These are phyloP conservation scores for Wallacemonas sp. DNA, from an alignment of 208 protist genomes.

Conservation along the genomic window DNA sequence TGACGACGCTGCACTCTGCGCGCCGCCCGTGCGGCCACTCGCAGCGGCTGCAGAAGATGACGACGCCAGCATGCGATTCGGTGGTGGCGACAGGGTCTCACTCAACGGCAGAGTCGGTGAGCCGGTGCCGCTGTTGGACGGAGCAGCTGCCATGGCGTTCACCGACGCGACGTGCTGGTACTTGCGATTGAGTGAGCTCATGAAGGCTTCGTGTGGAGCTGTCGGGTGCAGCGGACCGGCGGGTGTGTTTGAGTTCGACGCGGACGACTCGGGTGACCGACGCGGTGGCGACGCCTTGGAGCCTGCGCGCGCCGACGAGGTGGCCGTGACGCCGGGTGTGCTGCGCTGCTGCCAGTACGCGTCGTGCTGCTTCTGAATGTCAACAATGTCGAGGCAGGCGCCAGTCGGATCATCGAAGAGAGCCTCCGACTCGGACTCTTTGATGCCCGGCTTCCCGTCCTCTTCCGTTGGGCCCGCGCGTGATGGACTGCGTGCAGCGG, in stretches of 20 bases:
- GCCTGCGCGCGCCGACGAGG: too few relatives aligned
- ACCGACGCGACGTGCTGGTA: not conserved
- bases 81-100: conserved; percentile 1
- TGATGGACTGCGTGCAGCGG: too few relatives aligned
- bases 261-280: too few relatives aligned
- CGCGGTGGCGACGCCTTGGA: not conserved
- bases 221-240: not conserved
- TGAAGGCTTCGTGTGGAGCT: not conserved
- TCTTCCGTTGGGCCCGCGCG: too few relatives aligned
- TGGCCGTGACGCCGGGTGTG: not conserved
- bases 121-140: not conserved
- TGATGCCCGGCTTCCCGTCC: not conserved
- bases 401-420: conserved; percentile 2
- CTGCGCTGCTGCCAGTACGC: not conserved
- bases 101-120: not conserved
- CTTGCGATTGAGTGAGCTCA: not conserved
- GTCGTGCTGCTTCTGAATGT: conserved; percentile 14
- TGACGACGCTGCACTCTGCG: too few relatives aligned
- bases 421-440: not conserved
- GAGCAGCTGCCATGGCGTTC: conserved; percentile 1
- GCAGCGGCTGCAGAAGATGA: not conserved
- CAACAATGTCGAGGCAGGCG: not conserved
- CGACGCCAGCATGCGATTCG: not conserved
- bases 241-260: too few relatives aligned
- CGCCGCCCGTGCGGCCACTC: too few relatives aligned